A percentile compares a stretch with the other conserved stretches of the same genome.
Evolutionary conservation across 805 yeast species (phyloP).

Genomic region (Wickerhamomyces xylosicus): DNA sequence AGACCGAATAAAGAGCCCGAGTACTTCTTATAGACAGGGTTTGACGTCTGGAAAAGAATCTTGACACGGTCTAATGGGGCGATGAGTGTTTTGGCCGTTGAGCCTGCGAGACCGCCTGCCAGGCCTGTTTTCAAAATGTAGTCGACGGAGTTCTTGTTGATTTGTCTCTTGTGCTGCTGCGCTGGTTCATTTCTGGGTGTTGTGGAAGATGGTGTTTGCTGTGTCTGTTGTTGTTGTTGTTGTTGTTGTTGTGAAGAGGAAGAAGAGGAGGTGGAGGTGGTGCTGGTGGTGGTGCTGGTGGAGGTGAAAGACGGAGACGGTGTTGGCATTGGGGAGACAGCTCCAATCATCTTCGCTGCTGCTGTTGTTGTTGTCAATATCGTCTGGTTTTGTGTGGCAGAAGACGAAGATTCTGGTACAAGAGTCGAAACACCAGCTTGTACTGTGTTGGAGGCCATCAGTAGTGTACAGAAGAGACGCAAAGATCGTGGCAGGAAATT

Average conservation of each 20-base stretch:
- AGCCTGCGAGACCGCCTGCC: conserved; percentile 94
- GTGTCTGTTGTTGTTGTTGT: background rate
- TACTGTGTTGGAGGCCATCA: too few species aligned
- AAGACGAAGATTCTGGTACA: too few species aligned
- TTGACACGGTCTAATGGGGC: conserved; percentile 95
- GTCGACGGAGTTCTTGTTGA: conserved; percentile 23
- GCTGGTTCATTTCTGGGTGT: too few species aligned
- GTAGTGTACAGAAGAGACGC: too few species aligned
- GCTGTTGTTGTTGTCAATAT: too few species aligned
- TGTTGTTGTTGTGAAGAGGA: background rate
- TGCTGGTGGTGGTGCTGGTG: background rate
- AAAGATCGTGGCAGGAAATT: too few species aligned
- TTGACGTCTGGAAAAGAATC: conserved; percentile 88
- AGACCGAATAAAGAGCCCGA: conserved; percentile 77
- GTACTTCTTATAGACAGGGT: conserved; percentile 75
- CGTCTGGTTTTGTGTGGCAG: too few species aligned
- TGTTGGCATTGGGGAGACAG: background rate
- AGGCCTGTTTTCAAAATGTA: conserved; percentile 78
- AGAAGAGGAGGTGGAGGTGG: background rate
- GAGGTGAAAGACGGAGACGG: background rate
- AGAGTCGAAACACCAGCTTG: too few species aligned
- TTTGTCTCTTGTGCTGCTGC: too few species aligned
- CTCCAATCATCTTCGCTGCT: too few species aligned
- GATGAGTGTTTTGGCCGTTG: conserved; percentile 89
- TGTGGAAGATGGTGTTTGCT: too few species aligned